Base-by-base conservation (phyloP, 2,329 filamentous ascomycete species). In the Scytalidium sp. region DNA sequence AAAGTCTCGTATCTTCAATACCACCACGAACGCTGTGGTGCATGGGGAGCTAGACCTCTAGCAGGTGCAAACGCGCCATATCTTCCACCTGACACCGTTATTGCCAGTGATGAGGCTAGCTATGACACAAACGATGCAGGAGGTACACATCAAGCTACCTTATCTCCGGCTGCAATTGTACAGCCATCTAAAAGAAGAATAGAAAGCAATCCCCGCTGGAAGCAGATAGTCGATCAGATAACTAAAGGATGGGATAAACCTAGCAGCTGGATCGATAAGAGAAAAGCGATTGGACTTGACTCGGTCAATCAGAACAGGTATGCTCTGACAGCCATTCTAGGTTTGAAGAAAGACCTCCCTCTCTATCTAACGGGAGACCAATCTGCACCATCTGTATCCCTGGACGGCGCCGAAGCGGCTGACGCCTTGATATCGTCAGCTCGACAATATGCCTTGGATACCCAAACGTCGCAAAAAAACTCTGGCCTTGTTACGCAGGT, bases 181-280 rank as follows among this genome's bases (percentile, higher is more conserved):
- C n/a, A n/a, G n/a, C n/a, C n/a, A n/a, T n/a, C n/a, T n/a, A n/a
- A n/a, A n/a, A n/a, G n/a, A n/a, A n/a, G n/a, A n/a, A n/a, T n/a
- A n/a, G n/a, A n/a, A n/a, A n/a, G n/a, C 22, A 46, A 11, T 9
- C 45, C 45, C 5, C n/a, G 45, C 15, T 46, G 45, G 45, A 46
- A 41, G 29, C 27, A 23, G 8, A 41, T 46, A 13, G n/a, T 46
- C 17, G 45, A 46, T 41, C 45, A 46, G n/a, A 46, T 46, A 19
- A 46, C 45, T 40, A 23, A 36, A 19, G 45, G 45, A 20, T 46
- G 45, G 45, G 45, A 46, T n/a, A 39, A 21, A 10, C 36, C 45
- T 6, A 32, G 45, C 11, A 39, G 29, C 21, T 46, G 45, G 45
- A 41, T 39, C 45, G 17, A 21, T 8, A 46, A 41, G 32, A 19